Conservation (phyloP, 805 yeast genomes). For the Metschnikowia noctiluminum region DNA sequence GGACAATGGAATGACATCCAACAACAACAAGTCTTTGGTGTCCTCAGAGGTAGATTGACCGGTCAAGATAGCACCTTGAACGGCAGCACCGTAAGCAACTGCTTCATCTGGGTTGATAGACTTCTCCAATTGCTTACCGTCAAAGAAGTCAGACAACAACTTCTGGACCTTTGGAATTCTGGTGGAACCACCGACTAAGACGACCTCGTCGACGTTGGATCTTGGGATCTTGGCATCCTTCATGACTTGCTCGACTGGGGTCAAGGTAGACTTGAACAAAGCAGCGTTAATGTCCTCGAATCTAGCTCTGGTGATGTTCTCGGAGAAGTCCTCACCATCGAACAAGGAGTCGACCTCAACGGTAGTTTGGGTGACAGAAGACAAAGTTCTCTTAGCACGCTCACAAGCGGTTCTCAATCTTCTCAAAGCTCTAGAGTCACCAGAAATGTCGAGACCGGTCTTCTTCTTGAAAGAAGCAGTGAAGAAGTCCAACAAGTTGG, state of each 20-base stretch:
- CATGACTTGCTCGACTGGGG: constrained; percentile 46
- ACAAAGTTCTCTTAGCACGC: constrained; percentile 48
- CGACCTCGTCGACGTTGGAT: constrained; percentile 45
- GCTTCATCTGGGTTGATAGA: constrained; percentile 51
- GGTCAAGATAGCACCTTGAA: constrained; percentile 96
- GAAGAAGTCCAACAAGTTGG: constrained; percentile 83
- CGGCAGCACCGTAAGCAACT: constrained; percentile 77
- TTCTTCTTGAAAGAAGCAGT: constrained; percentile 93
- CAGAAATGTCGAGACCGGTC: constrained; percentile 77
- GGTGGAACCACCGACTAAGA: constrained; percentile 48
- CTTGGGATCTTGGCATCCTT: constrained; percentile 45
- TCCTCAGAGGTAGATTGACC: constrained; percentile 61
- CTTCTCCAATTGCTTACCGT: constrained; percentile 46
- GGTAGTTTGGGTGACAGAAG: constrained; percentile 38
- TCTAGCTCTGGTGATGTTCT: constrained; percentile 45
- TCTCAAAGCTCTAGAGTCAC: constrained; percentile 82
- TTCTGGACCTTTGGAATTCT: constrained; percentile 50
- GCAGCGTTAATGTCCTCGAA: constrained; percentile 47
- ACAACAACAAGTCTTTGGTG: constrained; percentile 91
- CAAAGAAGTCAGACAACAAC: constrained; percentile 43
- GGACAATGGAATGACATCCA: constrained; percentile 97
- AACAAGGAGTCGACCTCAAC: constrained; percentile 47
- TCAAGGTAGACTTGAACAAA: constrained; percentile 43
- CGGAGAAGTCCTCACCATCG: constrained; percentile 48
- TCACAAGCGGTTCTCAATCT: constrained; percentile 48